Percentiles rank a stretch among this genome's conserved stretches.
Evolutionary conservation across 805 yeast species (phyloP).

Genomic region (Lachancea meyersii): DNA sequence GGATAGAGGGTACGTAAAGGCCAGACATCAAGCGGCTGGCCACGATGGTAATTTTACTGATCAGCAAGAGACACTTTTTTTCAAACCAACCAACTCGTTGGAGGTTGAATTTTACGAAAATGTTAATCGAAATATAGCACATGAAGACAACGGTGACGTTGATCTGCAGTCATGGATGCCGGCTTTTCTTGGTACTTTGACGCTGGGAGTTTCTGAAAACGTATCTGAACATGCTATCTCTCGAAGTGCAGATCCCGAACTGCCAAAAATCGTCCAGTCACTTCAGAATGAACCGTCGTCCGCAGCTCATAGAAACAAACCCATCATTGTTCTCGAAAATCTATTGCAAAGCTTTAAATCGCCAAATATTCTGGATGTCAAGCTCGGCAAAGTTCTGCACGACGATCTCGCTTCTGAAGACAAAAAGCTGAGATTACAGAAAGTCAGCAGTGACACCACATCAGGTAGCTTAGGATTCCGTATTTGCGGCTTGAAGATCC

Average conservation of each 20-base stretch:
- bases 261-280: neutral
- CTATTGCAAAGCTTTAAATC: slow-evolving; percentile 49
- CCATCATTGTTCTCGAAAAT: slow-evolving; percentile 61
- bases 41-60: slow-evolving; percentile 73
- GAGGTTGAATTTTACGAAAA: slow-evolving; percentile 70
- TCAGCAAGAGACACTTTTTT: slow-evolving; percentile 58
- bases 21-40: slow-evolving; percentile 79
- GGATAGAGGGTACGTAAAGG: neutral
- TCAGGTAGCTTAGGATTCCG: slow-evolving; percentile 72
- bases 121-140: slow-evolving; percentile 11
- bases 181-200: slow-evolving; percentile 25
- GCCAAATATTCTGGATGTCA: slow-evolving; percentile 79
- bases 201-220: slow-evolving; percentile 17
- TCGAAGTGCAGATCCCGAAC: neutral
- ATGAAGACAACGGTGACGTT: slow-evolving; percentile 21
- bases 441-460: slow-evolving; percentile 68
- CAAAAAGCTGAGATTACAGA: slow-evolving; percentile 52
- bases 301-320: neutral
- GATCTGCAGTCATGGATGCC: slow-evolving; percentile 28
- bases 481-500: slow-evolving; percentile 81
- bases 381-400: slow-evolving; percentile 65
- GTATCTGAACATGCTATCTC: neutral
- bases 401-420: slow-evolving; percentile 56
- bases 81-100: slow-evolving; percentile 57
- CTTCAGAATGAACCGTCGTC: neutral